Evolutionary conservation across 176 grass and related monocot genomes (phyloP), one percentile per base, ranked within the genome.

Genomic region (Musa acuminata): DNA sequence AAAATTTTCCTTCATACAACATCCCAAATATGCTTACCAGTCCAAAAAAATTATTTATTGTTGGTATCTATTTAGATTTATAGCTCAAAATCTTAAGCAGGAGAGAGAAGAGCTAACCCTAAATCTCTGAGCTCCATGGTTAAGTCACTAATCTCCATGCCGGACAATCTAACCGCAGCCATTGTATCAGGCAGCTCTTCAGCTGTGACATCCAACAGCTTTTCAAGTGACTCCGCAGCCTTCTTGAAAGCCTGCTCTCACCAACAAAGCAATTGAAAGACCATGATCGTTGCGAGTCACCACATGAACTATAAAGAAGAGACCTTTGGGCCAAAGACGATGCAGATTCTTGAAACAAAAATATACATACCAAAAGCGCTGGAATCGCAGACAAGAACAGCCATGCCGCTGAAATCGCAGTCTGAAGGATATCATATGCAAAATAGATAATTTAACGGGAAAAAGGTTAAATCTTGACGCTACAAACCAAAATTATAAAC

Each of bases 181-280:
- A 91, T 89, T 9, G 84, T 89, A 85, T 89, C 80, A 35, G 92
- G 86, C 9, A 96, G 83, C 82, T 89, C 85, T 12, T 80, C 72
- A 55, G 82, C 83, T 2, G 80, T 75, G 49, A 84, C 64, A 63
- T 89, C 75, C 35, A 89, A 85, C 59, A 87, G 79, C 52, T 89
- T 91, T 48, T 89, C 82, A 43, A 89, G 79, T 52, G 85, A 91
- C 25, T 91, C 88, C 24, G 82, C 84, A 25, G 83, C 72, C 71
- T 80, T 89, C 69, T 78, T 89, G 52, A 78, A 87, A 26, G 78
- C 89, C 92, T 91, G 60, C 2, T 9, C 75, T 64, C 51, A 12
- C n/a, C 13, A 25, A 13, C 2, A 59, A 65, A 24, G 17, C 20
- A 20, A 52, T 11, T 17, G 16, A 48, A 25, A 74, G 25, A 25